Evolutionary conservation across 2,329 filamentous ascomycete species (phyloP).

Genomic region (Exophiala mesophila): DNA sequence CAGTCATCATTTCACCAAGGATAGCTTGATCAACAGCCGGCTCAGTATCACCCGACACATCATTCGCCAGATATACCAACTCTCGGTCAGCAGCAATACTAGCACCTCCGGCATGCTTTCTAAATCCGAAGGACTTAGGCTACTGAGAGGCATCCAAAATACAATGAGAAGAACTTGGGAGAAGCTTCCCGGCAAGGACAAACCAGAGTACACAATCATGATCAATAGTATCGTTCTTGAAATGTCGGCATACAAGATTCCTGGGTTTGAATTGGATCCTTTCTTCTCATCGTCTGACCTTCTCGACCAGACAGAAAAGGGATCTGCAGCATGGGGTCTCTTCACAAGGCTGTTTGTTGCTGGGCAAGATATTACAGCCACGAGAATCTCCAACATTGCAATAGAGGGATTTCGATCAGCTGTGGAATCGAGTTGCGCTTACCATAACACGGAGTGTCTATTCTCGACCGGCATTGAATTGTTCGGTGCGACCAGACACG

Average conservation of each 20-base stretch:
- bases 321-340: constrained; percentile 2
- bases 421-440: constrained; percentile 8
- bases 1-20: constrained; percentile 2
- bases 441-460: constrained; percentile 1
- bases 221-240: constrained; percentile 15
- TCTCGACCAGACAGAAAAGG: constrained; percentile 4
- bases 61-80: constrained; percentile 12
- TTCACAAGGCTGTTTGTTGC: constrained; percentile 6
- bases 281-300: constrained; percentile 9
- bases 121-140: constrained; percentile 6
- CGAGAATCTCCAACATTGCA: constrained; percentile 1
- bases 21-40: constrained; percentile 14
- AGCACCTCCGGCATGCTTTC: constrained; percentile 2
- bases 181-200: neutral
- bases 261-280: constrained; percentile 10
- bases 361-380: neutral
- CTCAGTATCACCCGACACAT: constrained; percentile 16
- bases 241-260: constrained; percentile 14
- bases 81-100: constrained; percentile 3
- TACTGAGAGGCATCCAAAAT: constrained; percentile 13
- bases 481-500: constrained; percentile 8
- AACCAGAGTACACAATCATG: constrained; percentile 12
- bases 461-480: constrained; percentile 3
- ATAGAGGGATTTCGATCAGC: constrained; percentile 8
- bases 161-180: constrained; percentile 14